Conservation (phyloP, 1,284 basidiomycete species). For the Heterobasidion irregulare region DNA sequence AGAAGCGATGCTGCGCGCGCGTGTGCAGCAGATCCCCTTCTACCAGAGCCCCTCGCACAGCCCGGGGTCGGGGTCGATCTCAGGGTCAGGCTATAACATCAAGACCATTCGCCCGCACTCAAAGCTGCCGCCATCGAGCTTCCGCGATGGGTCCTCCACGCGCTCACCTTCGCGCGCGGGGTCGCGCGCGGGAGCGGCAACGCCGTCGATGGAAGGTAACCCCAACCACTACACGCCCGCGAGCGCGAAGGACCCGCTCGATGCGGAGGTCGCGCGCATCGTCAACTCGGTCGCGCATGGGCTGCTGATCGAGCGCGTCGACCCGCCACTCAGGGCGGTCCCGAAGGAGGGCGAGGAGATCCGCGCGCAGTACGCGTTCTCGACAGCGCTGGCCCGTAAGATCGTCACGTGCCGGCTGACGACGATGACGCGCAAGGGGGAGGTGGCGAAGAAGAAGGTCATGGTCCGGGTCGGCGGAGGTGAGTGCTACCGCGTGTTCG, state of each 20-base stretch:
- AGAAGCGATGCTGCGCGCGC: conserved; percentile 48
- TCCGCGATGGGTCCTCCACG: conserved; percentile 42
- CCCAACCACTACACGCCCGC: conserved; percentile 59
- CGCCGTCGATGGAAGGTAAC: conserved; percentile 30
- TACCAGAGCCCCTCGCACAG: conserved; percentile 26
- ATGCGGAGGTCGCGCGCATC: conserved; percentile 67
- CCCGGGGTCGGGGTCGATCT: conserved; percentile 5
- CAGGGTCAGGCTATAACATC: conserved; percentile 26
- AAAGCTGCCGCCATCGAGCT: conserved; percentile 68
- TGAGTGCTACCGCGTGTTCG: conserved; percentile 23
- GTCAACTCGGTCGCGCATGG: conserved; percentile 73
- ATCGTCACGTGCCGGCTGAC: conserved; percentile 76
- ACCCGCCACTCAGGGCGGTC: conserved; percentile 57
- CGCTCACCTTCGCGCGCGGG: conserved; percentile 57
- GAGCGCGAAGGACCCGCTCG: conserved; percentile 73
- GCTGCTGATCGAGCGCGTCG: conserved; percentile 70
- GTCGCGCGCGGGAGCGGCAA: conserved; percentile 54
- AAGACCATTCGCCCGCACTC: conserved; percentile 26
- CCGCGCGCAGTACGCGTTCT: conserved; percentile 76
- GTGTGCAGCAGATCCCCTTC: conserved; percentile 46
- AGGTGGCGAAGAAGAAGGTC: conserved; percentile 64
- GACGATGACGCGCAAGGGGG: conserved; percentile 51
- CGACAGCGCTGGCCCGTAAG: conserved; percentile 62
- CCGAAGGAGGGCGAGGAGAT: conserved; percentile 74
- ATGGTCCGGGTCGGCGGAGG: conserved; percentile 83